Percentiles rank a stretch among this genome's conserved stretches.
phyloP scores from a whole-genome alignment of 495 filamentous ascomycete genomes.

The Neurospora sp. region DNA sequence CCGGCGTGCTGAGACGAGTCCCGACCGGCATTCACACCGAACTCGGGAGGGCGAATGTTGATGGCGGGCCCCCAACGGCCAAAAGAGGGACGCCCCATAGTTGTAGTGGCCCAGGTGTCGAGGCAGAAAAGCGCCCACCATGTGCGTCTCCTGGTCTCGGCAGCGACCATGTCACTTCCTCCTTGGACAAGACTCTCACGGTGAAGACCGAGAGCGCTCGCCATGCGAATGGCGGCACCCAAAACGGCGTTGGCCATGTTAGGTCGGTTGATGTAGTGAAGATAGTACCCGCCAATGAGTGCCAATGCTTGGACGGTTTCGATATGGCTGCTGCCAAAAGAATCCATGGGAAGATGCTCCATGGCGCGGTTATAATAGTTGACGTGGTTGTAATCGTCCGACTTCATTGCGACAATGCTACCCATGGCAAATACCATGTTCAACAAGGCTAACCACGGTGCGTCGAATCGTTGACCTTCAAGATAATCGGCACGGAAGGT shows the following conservation, averaged over 20 bases:
- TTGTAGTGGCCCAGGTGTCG: constrained; percentile 70
- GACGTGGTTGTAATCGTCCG: constrained; percentile 60
- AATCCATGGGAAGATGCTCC: constrained; percentile 56
- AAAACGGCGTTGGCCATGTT: constrained; percentile 62
- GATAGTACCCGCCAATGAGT: constrained; percentile 65
- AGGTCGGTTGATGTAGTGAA: constrained; percentile 70
- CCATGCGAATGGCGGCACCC: constrained; percentile 62
- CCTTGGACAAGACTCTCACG: constrained; percentile 52
- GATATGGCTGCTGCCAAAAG: constrained; percentile 58
- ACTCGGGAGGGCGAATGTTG: constrained; percentile 59
- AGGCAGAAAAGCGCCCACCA: constrained; percentile 79
- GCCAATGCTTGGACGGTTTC: constrained; percentile 63
- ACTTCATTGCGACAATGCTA: constrained; percentile 58
- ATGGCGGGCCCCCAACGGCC: constrained; percentile 65
- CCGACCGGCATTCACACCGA: constrained; percentile 32
- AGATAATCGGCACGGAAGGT: constrained; percentile 64
- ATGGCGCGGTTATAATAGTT: constrained; percentile 64
- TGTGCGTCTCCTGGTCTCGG: constrained; percentile 57
- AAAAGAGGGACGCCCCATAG: constrained; percentile 67
- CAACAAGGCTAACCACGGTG: constrained; percentile 63
- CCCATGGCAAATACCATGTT: constrained; percentile 79
- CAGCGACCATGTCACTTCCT: constrained; percentile 42
- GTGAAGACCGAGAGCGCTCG: constrained; percentile 62
- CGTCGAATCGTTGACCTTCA: constrained; percentile 54
- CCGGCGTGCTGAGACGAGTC: constrained; percentile 50